Percentiles rank a stretch among this genome's conserved stretches.
phyloP scores from a whole-genome alignment of 345 rosid species.

The Kernera saxatilis region DNA sequence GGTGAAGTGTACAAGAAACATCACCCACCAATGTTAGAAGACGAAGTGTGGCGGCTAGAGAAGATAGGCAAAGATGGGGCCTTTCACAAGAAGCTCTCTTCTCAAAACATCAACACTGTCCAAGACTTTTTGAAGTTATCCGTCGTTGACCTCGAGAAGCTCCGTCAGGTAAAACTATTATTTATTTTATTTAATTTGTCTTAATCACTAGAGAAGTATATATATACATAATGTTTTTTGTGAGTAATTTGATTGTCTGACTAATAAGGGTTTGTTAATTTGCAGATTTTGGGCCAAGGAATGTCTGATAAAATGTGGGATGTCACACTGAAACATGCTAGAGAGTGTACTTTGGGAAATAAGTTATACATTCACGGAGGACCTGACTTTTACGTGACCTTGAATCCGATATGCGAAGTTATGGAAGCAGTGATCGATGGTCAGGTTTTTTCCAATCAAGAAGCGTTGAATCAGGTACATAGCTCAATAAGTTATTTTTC shows the following conservation, averaged over 20 bases:
- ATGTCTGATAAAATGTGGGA: conserved; percentile 92
- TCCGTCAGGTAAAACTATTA: conserved; percentile 42
- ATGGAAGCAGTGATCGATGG: conserved; percentile 46
- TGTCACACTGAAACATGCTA: conserved; percentile 63
- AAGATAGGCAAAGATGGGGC: conserved; percentile 89
- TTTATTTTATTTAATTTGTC: background rate
- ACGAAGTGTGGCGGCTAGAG: conserved; percentile 87
- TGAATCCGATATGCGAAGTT: conserved; percentile 73
- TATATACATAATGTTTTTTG: background rate
- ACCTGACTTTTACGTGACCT: conserved; percentile 24
- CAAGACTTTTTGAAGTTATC: conserved; percentile 76
- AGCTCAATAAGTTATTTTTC: background rate
- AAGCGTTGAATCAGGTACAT: conserved; percentile 44
- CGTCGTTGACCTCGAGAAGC: conserved; percentile 42
- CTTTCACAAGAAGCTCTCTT: conserved; percentile 64
- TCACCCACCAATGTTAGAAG: conserved; percentile 70
- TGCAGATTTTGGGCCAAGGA: conserved; percentile 59
- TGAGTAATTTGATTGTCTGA: background rate
- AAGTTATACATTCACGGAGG: conserved; percentile 39
- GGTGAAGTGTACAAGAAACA: conserved; percentile 88
- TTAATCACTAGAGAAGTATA: background rate
- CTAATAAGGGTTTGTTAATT: background rate
- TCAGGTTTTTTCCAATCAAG: conserved; percentile 28
- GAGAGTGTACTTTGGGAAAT: conserved; percentile 60
- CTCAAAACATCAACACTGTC: conserved; percentile 41